Conservation (phyloP, 2,329 filamentous ascomycete species). For the Colletotrichum cordylinicola region DNA sequence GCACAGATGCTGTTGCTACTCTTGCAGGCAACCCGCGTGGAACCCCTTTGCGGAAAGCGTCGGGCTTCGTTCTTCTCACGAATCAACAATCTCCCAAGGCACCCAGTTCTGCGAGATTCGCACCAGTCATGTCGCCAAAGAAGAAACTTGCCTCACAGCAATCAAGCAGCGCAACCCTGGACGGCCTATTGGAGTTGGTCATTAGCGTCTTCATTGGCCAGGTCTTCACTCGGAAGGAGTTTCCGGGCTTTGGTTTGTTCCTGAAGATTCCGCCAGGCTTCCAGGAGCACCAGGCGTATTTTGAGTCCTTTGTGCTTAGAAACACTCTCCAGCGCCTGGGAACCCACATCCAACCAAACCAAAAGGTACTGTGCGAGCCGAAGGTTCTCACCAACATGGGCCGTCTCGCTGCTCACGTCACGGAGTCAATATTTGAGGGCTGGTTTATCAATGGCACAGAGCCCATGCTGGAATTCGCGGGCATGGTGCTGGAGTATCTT, state of each 20-base stretch:
- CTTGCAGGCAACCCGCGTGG: constrained; percentile 57
- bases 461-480: constrained; percentile 83
- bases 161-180: constrained; percentile 73
- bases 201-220: constrained; percentile 86
- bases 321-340: constrained; percentile 76
- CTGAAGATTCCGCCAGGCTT: constrained; percentile 91
- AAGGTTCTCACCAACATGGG: constrained; percentile 86
- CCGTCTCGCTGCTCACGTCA: constrained; percentile 79
- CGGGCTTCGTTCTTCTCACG: constrained; percentile 89
- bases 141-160: constrained; percentile 55
- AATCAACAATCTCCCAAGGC: constrained; percentile 66
- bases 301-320: constrained; percentile 87
- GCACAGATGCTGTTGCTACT: constrained; percentile 54
- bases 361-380: constrained; percentile 78
- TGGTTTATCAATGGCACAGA: constrained; percentile 94
- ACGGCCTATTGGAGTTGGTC: constrained; percentile 79
- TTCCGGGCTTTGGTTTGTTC: constrained; percentile 84
- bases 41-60: constrained; percentile 76
- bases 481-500: constrained; percentile 85
- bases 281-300: constrained; percentile 92
- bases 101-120: constrained; percentile 67
- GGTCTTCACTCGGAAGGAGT: constrained; percentile 85
- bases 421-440: constrained; percentile 92
- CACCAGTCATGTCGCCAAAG: constrained; percentile 65
- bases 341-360: constrained; percentile 73